These are phyloP conservation scores for Colletotrichum lini DNA, from an alignment of 2,329 filamentous ascomycete species.

Conservation along the genomic window DNA sequence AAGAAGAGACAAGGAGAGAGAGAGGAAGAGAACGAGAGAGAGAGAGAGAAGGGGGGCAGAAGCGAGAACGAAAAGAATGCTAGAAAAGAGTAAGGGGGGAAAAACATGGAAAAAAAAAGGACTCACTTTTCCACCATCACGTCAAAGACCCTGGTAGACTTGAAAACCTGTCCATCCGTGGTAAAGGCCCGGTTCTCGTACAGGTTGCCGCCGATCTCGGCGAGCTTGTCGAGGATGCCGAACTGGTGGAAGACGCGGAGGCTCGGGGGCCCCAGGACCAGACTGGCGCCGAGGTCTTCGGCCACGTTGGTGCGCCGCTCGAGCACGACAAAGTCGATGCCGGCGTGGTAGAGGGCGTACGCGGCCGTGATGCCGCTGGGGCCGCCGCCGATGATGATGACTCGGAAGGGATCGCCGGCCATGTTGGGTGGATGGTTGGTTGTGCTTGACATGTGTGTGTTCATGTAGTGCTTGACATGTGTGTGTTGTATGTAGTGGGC, in stretches of 20 bases:
- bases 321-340: constrained; percentile 53
- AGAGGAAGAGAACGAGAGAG: no score
- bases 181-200: constrained; percentile 13
- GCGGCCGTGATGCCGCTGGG: constrained; percentile 49
- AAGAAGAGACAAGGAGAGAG: no score
- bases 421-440: constrained; percentile 44
- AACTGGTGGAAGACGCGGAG: constrained; percentile 51
- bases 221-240: constrained; percentile 44
- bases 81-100: no score
- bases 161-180: constrained; percentile 22
- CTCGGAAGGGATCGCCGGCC: constrained; percentile 47
- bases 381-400: constrained; percentile 52
- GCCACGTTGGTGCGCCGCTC: constrained; percentile 48
- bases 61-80: no score
- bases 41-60: no score
- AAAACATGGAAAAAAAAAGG: background rate
- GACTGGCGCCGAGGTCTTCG: constrained; percentile 48
- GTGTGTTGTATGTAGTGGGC: no score
- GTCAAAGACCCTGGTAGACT: background rate
- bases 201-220: constrained; percentile 18
- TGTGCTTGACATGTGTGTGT: background rate
- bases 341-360: constrained; percentile 49
- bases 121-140: constrained; percentile 10
- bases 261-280: constrained; percentile 47
- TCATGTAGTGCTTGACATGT: background rate